Base-by-base conservation (phyloP, 2,329 filamentous ascomycete genomes). In the Fusarium domesticum region DNA sequence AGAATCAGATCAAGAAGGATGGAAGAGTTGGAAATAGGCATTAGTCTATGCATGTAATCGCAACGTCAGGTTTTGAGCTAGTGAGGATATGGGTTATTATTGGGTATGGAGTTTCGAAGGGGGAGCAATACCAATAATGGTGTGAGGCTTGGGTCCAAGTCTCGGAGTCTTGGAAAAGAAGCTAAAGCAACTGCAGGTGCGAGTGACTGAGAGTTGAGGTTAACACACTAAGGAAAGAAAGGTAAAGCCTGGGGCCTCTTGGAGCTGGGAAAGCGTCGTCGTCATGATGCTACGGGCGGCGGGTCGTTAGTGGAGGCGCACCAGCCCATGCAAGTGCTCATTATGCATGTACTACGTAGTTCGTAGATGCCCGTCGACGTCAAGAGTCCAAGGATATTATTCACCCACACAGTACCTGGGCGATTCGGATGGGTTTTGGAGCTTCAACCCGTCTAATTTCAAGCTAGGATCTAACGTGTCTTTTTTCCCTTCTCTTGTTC, bases 51-150 rank as follows among this genome's bases (percentile, higher is more conserved):
- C 23, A 28, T 28, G 23, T 28, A 28, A 28, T 28, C 14, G 23
- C 23, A 28, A 28, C 23, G 23, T 28, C 23, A 28, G 23, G 23
- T 11, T n/a, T 38, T 32, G 15, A 39, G 36, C 42, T 28, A 35
- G 7, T 34, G 25, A 35, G 30, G 31, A 38, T 35, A 35, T 36
- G 51, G 45, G 10, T 28, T 28, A 28, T 28, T 28, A 28, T 28
- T 28, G 23, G 23, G n/a, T 16, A 37, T 36, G 15, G 31, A n/a
- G 31, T 28, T 34, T 36, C 19, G 45, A 23, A 37, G n/a, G n/a
- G n/a, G 23, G 23, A 28, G 23, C 23, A 12, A 28, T 8, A 28
- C 14, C 23, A 28, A 28, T 8, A 12, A 28, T 28, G 23, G 23
- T 28, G 23, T 28, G 23, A 28, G 23, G 23, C 23, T 28, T 28